Evolutionary conservation across 306 rosid species (phyloP).

Genomic region (Cicer cuneatum): DNA sequence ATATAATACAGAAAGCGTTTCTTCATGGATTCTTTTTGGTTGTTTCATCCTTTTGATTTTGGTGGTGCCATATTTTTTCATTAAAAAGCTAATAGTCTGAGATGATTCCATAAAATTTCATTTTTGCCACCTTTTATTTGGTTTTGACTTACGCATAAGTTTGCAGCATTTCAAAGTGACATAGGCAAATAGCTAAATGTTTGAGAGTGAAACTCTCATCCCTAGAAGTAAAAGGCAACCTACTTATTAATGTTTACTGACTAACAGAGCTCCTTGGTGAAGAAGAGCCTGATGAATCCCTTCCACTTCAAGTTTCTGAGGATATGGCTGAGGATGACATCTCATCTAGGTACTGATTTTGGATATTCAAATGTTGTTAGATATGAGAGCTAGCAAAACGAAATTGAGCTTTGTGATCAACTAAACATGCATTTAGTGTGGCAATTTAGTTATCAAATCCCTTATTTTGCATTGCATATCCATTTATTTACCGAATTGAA

Average conservation of each 20-base stretch:
- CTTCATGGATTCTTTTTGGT: slow-evolving; percentile 7
- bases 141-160: slow-evolving; percentile 29
- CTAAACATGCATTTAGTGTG: slow-evolving; percentile 16
- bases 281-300: slow-evolving; percentile 75
- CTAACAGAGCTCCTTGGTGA: slow-evolving; percentile 70
- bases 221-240: slow-evolving; percentile 19
- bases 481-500: slow-evolving; percentile 20
- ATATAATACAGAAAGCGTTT: slow-evolving; percentile 16
- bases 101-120: not conserved
- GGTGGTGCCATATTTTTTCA: not conserved
- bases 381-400: slow-evolving; percentile 15
- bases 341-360: slow-evolving; percentile 71
- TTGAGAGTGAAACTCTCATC: slow-evolving; percentile 12
- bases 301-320: slow-evolving; percentile 77
- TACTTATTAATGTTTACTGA: slow-evolving; percentile 38
- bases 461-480: not conserved
- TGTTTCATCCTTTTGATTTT: slow-evolving; percentile 3
- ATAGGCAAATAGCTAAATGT: slow-evolving; percentile 21
- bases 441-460: slow-evolving; percentile 27
- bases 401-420: slow-evolving; percentile 32
- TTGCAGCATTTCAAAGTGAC: slow-evolving; percentile 22
- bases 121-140: slow-evolving; percentile 23
- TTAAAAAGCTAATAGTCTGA: slow-evolving; percentile 10
- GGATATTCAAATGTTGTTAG: slow-evolving; percentile 38
- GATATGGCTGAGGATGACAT: slow-evolving; percentile 81